Conservation (phyloP, 306 rosid genomes). For the Quercus mongolica region DNA sequence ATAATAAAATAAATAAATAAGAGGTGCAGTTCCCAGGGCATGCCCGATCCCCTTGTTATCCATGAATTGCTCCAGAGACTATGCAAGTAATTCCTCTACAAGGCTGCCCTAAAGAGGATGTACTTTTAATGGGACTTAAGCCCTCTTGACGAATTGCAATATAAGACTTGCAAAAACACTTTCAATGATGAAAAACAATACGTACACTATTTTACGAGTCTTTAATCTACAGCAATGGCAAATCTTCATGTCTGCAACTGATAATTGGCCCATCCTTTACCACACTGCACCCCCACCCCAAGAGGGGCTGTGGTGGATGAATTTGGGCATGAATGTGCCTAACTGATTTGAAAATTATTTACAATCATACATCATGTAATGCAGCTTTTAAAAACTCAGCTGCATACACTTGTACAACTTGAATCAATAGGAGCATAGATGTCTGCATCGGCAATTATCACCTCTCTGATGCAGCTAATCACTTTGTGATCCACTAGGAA, state of each 20-base stretch:
- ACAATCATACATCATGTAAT: constrained; percentile 21
- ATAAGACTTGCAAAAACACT: too few species aligned
- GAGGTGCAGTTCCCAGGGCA: too few species aligned
- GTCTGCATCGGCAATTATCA: constrained; percentile 20
- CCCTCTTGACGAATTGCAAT: neutral
- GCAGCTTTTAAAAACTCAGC: constrained; percentile 71
- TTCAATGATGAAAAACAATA: too few species aligned
- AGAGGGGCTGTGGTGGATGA: too few species aligned
- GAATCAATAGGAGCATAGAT: constrained; percentile 18
- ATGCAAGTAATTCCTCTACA: neutral
- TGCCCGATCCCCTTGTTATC: neutral
- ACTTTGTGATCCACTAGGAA: constrained; percentile 35
- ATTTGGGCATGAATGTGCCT: neutral
- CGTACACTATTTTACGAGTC: too few species aligned
- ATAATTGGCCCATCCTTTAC: too few species aligned
- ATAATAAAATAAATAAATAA: too few species aligned
- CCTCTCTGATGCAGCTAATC: neutral
- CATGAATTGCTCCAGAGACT: neutral
- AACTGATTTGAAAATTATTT: neutral
- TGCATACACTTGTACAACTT: constrained; percentile 30
- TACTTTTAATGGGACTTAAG: too few species aligned
- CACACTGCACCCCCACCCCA: too few species aligned
- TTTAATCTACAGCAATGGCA: neutral
- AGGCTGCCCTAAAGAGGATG: neutral
- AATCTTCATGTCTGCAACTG: neutral